Percentiles rank a stretch among this genome's conserved stretches.
These are phyloP conservation scores for Ustilago curta DNA, from an alignment of 1,284 basidiomycete genomes.

Conservation along the genomic window DNA sequence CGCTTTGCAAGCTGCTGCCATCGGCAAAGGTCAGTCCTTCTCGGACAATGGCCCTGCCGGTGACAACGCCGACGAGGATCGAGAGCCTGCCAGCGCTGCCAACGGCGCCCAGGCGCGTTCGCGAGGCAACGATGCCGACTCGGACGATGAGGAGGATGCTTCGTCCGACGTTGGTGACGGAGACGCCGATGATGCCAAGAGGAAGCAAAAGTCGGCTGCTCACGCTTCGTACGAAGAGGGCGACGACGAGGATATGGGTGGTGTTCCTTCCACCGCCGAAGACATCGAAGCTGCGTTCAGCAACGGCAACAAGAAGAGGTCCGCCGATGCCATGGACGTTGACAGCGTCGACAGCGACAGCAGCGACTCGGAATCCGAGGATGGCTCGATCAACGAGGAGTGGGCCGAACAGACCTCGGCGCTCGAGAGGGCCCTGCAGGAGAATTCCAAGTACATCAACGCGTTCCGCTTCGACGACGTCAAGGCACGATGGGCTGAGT, in stretches of 20 bases:
- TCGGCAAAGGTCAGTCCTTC: conserved; percentile 78
- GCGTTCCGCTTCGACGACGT: conserved; percentile 79
- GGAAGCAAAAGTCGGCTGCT: conserved; percentile 75
- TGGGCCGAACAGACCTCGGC: conserved; percentile 67
- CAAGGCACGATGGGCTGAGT: conserved; percentile 72
- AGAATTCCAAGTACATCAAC: conserved; percentile 72
- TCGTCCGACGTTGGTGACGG: conserved; percentile 74
- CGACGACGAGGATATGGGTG: conserved; percentile 60
- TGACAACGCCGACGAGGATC: conserved; percentile 68
- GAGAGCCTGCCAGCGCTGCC: conserved; percentile 73
- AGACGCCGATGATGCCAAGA: conserved; percentile 80
- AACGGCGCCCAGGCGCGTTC: conserved; percentile 26
- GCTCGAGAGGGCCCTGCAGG: conserved; percentile 72
- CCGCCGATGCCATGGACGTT: conserved; percentile 52
- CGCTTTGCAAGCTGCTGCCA: conserved; percentile 81
- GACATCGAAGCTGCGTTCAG: conserved; percentile 78
- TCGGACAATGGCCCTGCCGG: conserved; percentile 70
- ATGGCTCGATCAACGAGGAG: conserved; percentile 62
- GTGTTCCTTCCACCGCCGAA: conserved; percentile 70
- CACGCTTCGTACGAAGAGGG: conserved; percentile 78
- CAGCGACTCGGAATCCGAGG: conserved; percentile 57
- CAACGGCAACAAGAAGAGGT: conserved; percentile 46
- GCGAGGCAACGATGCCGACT: conserved; percentile 48
- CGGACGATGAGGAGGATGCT: conserved; percentile 55
- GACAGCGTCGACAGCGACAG: conserved; percentile 46